A percentile compares a stretch with the other conserved stretches of the same genome.
phyloP scores from a whole-genome alignment of 805 yeast species.

The Suhomyces prunicola region DNA sequence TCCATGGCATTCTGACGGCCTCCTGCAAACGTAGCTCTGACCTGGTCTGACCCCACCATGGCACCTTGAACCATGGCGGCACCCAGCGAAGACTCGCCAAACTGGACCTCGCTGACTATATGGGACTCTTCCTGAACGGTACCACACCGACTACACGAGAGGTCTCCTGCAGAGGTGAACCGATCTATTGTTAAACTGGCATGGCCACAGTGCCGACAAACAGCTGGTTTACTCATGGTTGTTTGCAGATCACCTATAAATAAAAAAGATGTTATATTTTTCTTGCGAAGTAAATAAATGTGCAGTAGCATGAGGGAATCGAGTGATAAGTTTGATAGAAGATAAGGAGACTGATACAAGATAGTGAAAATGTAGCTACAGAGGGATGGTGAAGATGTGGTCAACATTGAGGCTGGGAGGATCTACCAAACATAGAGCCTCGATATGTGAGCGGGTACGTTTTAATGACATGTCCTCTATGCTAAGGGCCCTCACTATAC shows the following conservation, averaged over 20 bases:
- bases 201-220: constrained; percentile 26
- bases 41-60: constrained; percentile 84
- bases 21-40: constrained; percentile 56
- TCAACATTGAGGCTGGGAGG: background rate
- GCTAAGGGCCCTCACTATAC: background rate
- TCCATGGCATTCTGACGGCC: constrained; percentile 76
- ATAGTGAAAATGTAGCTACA: background rate
- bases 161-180: constrained; percentile 54
- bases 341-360: background rate
- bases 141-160: constrained; percentile 83
- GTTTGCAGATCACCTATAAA: background rate
- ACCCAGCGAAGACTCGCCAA: constrained; percentile 88
- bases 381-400: background rate
- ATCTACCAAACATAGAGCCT: background rate
- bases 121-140: constrained; percentile 87
- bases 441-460: background rate
- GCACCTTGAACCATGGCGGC: constrained; percentile 96
- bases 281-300: background rate
- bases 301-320: background rate
- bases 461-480: no score
- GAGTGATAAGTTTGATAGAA: no score
- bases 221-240: constrained; percentile 2
- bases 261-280: background rate
- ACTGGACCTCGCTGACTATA: constrained; percentile 91
- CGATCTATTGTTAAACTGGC: constrained; percentile 21